phyloP scores from a whole-genome alignment of 345 rosid species.

The Acer campestre region DNA sequence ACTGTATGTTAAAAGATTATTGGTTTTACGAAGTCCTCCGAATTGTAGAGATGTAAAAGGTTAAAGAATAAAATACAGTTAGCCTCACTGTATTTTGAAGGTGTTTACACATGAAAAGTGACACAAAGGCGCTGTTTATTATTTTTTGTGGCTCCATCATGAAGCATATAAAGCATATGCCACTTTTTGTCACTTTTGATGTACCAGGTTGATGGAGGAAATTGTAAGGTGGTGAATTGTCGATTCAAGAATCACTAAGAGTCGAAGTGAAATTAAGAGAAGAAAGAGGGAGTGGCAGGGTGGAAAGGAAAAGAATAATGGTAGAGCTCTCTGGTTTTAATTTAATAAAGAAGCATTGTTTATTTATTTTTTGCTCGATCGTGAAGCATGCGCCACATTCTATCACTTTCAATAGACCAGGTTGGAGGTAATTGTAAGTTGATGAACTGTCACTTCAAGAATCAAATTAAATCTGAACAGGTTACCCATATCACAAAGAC shows the following conservation, averaged over 20 bases:
- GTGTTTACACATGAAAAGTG: neutral
- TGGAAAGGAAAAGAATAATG: no score
- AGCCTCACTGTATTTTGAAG: neutral
- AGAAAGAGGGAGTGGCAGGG: no score
- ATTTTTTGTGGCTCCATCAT: neutral
- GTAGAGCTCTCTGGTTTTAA: no score
- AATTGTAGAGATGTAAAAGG: neutral
- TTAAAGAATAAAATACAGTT: neutral
- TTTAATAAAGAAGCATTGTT: neutral
- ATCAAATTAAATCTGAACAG: no score
- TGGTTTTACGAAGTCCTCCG: neutral
- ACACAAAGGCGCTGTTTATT: neutral
- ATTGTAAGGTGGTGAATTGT: neutral
- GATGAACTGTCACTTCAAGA: no score
- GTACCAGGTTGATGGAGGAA: neutral
- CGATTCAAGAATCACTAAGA: neutral
- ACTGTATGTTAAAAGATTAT: no score
- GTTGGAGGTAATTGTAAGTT: no score
- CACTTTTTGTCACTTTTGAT: neutral
- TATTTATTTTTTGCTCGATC: no score
- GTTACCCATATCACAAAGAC: neutral
- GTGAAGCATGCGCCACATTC: no score
- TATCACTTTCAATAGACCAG: no score
- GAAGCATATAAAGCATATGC: neutral
- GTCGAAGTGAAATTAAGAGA: neutral